Conservation (phyloP, 176 grass and related monocot species). For the Bothriochloa decipiens region DNA sequence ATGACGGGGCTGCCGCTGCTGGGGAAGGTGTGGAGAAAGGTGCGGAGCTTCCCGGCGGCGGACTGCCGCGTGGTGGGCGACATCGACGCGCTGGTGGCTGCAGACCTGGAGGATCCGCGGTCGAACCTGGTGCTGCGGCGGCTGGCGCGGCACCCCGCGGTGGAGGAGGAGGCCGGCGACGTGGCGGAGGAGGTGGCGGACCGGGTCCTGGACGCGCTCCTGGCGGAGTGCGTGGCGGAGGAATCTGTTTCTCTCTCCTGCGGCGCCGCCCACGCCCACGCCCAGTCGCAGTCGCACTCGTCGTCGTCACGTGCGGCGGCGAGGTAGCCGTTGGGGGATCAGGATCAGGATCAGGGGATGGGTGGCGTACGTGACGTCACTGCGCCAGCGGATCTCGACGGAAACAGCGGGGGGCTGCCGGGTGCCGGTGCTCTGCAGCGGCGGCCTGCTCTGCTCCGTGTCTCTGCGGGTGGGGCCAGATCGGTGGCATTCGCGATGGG, state of each 20-base stretch:
- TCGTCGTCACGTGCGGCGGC: neutral
- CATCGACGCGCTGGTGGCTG: constrained; percentile 68
- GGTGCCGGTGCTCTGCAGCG: neutral
- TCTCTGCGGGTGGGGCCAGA: neutral
- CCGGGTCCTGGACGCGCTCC: constrained; percentile 57
- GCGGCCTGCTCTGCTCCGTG: neutral
- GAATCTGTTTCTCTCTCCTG: constrained; percentile 10
- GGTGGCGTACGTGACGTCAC: neutral
- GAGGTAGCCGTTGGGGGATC: neutral
- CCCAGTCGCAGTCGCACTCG: too few relatives aligned
- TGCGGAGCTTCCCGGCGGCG: constrained; percentile 51
- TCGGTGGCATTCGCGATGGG: neutral
- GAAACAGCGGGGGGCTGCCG: neutral
- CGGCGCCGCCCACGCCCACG: neutral
- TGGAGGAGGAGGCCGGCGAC: constrained; percentile 48
- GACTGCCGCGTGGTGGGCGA: constrained; percentile 74
- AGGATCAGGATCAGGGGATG: too few relatives aligned
- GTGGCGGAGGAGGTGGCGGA: constrained; percentile 63
- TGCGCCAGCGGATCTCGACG: neutral
- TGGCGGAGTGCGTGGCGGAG: constrained; percentile 52
- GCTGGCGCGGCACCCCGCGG: constrained; percentile 46
- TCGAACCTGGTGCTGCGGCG: constrained; percentile 33
- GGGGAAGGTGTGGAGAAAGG: constrained; percentile 41
- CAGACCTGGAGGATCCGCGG: constrained; percentile 35
- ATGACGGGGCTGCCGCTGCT: constrained; percentile 35